A percentile compares a stretch with the other conserved stretches of the same genome.
phyloP scores from a whole-genome alignment of 495 filamentous ascomycete species.

The Lineolata rhizophorae region DNA sequence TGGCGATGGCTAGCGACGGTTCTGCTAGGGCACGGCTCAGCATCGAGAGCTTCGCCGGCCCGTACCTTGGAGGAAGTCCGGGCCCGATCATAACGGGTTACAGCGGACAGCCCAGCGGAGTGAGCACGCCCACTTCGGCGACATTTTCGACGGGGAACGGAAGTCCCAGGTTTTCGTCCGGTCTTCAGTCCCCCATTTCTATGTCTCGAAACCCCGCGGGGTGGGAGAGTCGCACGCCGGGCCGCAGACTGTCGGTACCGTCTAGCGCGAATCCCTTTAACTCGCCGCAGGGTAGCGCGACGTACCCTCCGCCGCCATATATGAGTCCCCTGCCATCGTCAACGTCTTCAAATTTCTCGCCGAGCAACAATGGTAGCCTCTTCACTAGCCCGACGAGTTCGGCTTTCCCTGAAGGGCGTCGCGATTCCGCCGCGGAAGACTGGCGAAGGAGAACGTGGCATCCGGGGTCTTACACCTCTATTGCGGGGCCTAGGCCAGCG shows the following conservation, averaged over 20 bases:
- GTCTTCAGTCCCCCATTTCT: slow-evolving; percentile 44
- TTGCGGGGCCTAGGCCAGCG: slow-evolving; percentile 25
- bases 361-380: slow-evolving; percentile 31
- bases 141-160: slow-evolving; percentile 50
- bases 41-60: no score
- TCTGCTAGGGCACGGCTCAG: slow-evolving; percentile 22
- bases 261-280: slow-evolving; percentile 55
- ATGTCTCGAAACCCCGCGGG: slow-evolving; percentile 39
- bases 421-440: slow-evolving; percentile 50
- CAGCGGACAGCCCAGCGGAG: slow-evolving; percentile 29
- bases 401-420: slow-evolving; percentile 37
- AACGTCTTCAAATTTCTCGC: slow-evolving; percentile 33
- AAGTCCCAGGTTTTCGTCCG: slow-evolving; percentile 47
- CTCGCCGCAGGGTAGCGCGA: slow-evolving; percentile 29
- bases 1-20: slow-evolving; percentile 63
- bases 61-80: no score
- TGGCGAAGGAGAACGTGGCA: slow-evolving; percentile 79
- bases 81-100: no score
- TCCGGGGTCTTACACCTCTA: slow-evolving; percentile 42
- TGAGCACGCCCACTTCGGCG: slow-evolving; percentile 52
- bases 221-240: slow-evolving; percentile 47
- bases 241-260: slow-evolving; percentile 62
- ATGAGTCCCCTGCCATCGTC: slow-evolving; percentile 33
- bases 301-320: slow-evolving; percentile 33
- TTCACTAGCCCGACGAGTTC: slow-evolving; percentile 52